phyloP scores from a whole-genome alignment of 441 rosid species.

The Rhodomyrtus psidioides region DNA sequence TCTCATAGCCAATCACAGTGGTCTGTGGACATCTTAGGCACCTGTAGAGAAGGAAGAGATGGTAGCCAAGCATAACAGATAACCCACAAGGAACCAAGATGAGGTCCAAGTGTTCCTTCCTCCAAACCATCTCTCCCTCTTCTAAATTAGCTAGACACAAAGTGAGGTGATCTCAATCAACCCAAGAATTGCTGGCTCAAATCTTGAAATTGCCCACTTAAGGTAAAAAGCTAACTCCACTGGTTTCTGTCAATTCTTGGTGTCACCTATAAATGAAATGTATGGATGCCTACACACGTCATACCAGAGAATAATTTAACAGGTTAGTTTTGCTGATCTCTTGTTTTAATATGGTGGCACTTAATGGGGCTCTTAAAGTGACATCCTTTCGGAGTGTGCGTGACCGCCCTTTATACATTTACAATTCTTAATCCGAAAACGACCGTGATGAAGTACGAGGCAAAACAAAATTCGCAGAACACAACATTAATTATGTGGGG shows the following conservation, averaged over 20 bases:
- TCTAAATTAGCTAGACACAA: neutral
- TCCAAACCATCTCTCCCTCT: neutral
- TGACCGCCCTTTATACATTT: neutral
- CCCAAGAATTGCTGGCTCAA: neutral
- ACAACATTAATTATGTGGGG: neutral
- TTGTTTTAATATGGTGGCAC: neutral
- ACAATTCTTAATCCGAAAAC: neutral
- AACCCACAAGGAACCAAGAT: conserved; percentile 1
- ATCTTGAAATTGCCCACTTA: neutral
- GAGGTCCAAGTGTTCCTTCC: neutral
- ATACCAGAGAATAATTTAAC: neutral
- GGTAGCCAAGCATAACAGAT: neutral
- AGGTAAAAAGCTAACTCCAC: neutral
- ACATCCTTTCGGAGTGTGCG: neutral
- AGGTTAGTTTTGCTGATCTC: neutral
- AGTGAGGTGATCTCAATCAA: neutral
- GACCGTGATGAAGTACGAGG: neutral
- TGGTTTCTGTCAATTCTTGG: neutral
- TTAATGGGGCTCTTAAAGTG: neutral
- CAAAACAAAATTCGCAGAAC: neutral
- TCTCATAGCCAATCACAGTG: conserved; percentile 29
- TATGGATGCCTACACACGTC: neutral
- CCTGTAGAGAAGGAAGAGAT: conserved; percentile 1
- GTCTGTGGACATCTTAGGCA: neutral
- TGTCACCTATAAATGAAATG: neutral